Conservation (phyloP, 441 rosid genomes). For the Biscutella laevigata region DNA sequence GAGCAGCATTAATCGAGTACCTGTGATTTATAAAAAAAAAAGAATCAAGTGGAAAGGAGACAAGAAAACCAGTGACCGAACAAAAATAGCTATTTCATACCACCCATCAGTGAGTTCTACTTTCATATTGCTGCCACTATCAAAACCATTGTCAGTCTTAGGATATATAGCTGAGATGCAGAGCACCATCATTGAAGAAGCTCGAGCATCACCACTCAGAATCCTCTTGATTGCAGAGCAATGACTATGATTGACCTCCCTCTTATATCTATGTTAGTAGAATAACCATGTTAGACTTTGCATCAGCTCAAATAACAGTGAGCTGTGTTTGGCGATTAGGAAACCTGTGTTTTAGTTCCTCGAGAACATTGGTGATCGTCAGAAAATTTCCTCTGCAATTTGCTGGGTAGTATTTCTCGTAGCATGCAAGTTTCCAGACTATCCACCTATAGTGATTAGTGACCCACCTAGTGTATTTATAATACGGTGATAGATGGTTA, state of each 20-base stretch:
- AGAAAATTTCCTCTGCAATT: constrained; percentile 48
- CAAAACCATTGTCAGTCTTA: constrained; percentile 30
- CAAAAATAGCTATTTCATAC: constrained; percentile 25
- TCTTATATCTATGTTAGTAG: constrained; percentile 58
- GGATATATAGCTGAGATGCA: constrained; percentile 60
- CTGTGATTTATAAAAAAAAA: constrained; percentile 33
- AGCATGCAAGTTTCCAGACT: constrained; percentile 89
- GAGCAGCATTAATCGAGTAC: constrained; percentile 69
- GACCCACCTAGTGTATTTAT: constrained; percentile 98
- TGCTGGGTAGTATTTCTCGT: constrained; percentile 47
- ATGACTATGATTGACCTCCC: constrained; percentile 89
- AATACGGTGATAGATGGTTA: constrained; percentile 16
- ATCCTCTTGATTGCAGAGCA: constrained; percentile 83
- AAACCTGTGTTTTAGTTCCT: constrained; percentile 82
- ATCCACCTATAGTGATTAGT: constrained; percentile 88
- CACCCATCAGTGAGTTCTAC: constrained; percentile 88
- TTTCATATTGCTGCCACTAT: constrained; percentile 34
- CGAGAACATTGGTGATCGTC: constrained; percentile 60
- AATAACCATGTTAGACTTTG: constrained; percentile 18
- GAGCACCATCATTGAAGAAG: constrained; percentile 67
- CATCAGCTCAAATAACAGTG: constrained; percentile 10
- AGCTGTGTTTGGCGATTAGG: not conserved
- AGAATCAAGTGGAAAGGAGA: constrained; percentile 17
- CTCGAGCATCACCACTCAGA: constrained; percentile 75
- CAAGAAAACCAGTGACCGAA: not conserved